Evolutionary conservation across 225 moss, liverwort and hornwort species (phyloP).

Genomic region (Lunularia cruciata): DNA sequence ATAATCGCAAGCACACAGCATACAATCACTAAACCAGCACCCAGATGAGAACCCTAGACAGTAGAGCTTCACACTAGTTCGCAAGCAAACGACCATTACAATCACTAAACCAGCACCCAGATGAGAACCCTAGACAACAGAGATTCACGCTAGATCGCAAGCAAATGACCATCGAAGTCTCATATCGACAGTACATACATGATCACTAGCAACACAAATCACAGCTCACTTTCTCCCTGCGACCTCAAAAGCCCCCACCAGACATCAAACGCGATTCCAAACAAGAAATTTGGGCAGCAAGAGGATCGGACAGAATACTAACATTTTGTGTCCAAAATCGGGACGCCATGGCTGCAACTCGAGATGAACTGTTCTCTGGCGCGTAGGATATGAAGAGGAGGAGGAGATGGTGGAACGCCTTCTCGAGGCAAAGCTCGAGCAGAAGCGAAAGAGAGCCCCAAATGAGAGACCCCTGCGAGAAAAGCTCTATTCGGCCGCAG

Average conservation of each 20-base stretch:
- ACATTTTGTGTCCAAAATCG: constrained; percentile 47
- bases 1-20: no score
- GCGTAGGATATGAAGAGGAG: background rate
- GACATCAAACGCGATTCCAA: background rate
- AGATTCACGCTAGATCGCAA: background rate
- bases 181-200: no score
- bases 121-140: background rate
- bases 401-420: background rate
- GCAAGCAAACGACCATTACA: background rate
- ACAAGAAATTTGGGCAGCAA: no score
- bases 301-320: background rate
- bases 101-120: background rate
- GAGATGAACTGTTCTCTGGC: background rate
- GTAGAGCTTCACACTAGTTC: background rate
- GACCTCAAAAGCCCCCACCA: no score
- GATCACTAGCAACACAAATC: no score
- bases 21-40: no score
- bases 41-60: no score
- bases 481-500: constrained; percentile 9
- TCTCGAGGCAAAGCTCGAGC: constrained; percentile 5
- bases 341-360: constrained; percentile 34
- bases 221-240: no score
- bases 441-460: background rate
- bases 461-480: background rate
- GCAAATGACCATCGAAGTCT: no score